Evolutionary conservation across 148 eudicot genomes (phyloP), one percentile per base, ranked within the genome.

Genomic region (Persicaria maculosa): DNA sequence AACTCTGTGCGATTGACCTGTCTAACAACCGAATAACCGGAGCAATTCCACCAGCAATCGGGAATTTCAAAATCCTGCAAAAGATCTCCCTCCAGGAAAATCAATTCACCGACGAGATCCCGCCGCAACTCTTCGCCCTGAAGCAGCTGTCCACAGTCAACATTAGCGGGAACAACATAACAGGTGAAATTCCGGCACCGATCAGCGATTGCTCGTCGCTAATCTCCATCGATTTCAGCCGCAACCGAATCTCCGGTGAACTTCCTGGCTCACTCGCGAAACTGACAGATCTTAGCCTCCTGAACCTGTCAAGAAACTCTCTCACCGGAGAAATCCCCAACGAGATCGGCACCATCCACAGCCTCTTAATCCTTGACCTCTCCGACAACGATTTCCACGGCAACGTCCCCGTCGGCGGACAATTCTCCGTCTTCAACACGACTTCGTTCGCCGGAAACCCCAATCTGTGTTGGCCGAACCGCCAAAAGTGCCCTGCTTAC

Each of bases 331-430:
- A 77, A 45, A 83, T 86, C 74, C 93, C 90, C 1, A 57, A 43
- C 5, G 81, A 82, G 15, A 79, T 89, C 73, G 80, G 83, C 20
- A 44, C 76, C 12, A 78, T 89, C 86, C 80, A 31, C 4, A 81
- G 92, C 72, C 75, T 89, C 22, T 78, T 83, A 16, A 22, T 59
- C 50, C 80, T 89, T 19, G 86, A 89, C 71, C 83, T 89, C 44
- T 89, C 90, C 2, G 81, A 83, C 64, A 86, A 86, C 74, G 79
- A 85, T 50, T 86, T 89, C 40, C 75, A 84, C 11, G 90, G 90
- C 12, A 74, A 48, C 53, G 74, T 83, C 65, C 90, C 93, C 5
- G 46, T 62, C 8, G n/a, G 50, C 11, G 77, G 77, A 17, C 71
- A 75, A 20, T 62, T 75, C 59, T 25, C 58, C 9, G 7, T 50